Evolutionary conservation across 139 green algal genomes (phyloP).

Genomic region (Trebouxia sp.): DNA sequence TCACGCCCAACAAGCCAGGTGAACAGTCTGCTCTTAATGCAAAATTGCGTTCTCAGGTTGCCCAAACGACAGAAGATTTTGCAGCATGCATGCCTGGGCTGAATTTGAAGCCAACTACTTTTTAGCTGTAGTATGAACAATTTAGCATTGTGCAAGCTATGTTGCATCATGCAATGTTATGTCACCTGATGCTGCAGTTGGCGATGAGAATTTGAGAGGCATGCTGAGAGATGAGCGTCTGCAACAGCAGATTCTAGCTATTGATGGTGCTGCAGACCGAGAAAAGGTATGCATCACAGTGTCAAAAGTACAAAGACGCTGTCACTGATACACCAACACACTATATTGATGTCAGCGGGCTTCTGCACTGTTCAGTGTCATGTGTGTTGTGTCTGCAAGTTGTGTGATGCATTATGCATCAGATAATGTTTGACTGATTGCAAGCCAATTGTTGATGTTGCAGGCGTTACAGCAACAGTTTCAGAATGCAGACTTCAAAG

Average conservation of each 20-base stretch:
- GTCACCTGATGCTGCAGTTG: too few species aligned
- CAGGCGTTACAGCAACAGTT: neutral
- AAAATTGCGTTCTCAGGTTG: too few species aligned
- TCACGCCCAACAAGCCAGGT: too few species aligned
- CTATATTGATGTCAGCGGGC: neutral
- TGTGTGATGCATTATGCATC: neutral
- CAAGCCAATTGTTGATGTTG: neutral
- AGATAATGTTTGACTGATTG: neutral
- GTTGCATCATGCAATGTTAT: neutral
- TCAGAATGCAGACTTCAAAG: neutral
- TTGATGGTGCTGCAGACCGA: neutral
- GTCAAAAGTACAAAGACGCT: neutral
- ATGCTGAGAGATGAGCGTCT: constrained; percentile 7
- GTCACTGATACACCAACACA: neutral
- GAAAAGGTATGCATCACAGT: neutral
- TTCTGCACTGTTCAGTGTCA: too few species aligned
- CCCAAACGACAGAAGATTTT: too few species aligned
- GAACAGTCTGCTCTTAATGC: too few species aligned
- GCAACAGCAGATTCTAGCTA: neutral
- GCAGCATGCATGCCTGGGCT: too few species aligned
- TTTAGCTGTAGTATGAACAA: too few species aligned
- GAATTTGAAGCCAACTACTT: too few species aligned
- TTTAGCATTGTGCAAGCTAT: too few species aligned
- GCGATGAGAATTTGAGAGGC: neutral
- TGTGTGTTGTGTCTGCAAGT: too few species aligned